Base-by-base conservation (phyloP, 805 yeast species). In the Barnettozyma pratensis region DNA sequence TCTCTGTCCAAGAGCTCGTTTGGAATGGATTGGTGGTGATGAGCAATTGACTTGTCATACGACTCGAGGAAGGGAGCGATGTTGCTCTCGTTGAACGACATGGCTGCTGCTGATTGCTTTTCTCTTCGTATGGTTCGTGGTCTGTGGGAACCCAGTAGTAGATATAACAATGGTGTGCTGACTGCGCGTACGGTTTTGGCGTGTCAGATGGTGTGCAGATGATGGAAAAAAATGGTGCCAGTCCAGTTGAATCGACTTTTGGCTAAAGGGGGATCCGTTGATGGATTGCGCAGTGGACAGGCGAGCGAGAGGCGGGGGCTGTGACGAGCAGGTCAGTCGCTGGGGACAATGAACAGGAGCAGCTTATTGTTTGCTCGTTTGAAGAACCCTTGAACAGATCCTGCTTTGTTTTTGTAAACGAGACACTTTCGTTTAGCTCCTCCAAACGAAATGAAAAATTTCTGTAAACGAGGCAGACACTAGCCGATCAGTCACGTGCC, bases 231-330 rank as follows among this genome's bases (percentile, higher is more conserved):
- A 30, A 34, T 6, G 32, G n/a, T n/a, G 32, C 42, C 39, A 47
- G 54, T 50, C 55, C 51, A 52, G 55, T 52, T 52, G 55, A 52
- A 52, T 52, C 49, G 54, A 50, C 52, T 43, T n/a, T 42, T 9
- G 45, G 45, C 29, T 19, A 6, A 4, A n/a, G 6, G 7, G 38
- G 38, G 7, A 8, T 36, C 26, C 38, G 38, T 36, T 36, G 19
- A 19, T 19, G 19, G 19, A 19, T 19, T 19, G 19, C 3, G 19
- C 19, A 3, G 19, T 19, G 19, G 19, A 19, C 19, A 19, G 19
- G 19, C 19, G 3, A 19, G 19, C 19, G 19, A 3, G 19, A 19
- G 19, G 19, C 19, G 19, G 19, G 19, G 19, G 19, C 19, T 19
- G 19, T 25, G 12, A 9, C n/a, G 10, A 26, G 10, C 6, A 9